Percentiles rank a stretch among this genome's conserved stretches.
phyloP scores from a whole-genome alignment of 164 flowering plant species.

The Dillenia suffruticosa region DNA sequence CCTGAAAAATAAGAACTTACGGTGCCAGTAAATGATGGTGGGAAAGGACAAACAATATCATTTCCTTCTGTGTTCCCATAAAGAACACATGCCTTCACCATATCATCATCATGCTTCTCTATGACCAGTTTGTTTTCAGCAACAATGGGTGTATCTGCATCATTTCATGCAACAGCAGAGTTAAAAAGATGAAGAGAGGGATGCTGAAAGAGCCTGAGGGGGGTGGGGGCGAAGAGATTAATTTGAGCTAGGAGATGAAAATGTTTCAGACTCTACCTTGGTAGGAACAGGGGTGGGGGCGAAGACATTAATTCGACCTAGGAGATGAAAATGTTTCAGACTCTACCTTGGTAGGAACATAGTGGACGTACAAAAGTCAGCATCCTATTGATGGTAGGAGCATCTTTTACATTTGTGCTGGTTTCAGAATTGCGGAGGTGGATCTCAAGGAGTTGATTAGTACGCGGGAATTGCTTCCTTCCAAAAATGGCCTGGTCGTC shows the following conservation, averaged over 20 bases:
- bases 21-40: conserved; percentile 8
- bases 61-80: conserved; percentile 11
- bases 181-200: background rate
- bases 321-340: background rate
- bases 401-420: background rate
- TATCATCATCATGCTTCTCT: conserved; percentile 10
- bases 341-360: conserved; percentile 12
- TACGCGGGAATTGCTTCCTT: conserved; percentile 1
- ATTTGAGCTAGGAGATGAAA: background rate
- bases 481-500: conserved; percentile 4
- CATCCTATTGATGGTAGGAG: conserved; percentile 5
- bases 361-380: conserved; percentile 10
- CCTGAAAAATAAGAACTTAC: conserved; percentile 13
- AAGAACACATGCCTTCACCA: conserved; percentile 8
- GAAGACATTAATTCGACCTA: background rate
- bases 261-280: conserved; percentile 10
- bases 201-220: background rate
- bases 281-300: background rate
- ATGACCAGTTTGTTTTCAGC: conserved; percentile 10
- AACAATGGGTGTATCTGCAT: background rate
- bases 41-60: background rate
- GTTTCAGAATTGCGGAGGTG: conserved; percentile 3
- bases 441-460: background rate
- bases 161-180: conserved; percentile 2
- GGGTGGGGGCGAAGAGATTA: background rate